These are phyloP conservation scores for Suillus alpinus DNA, from an alignment of 768 basidiomycete species.

Conservation along the genomic window DNA sequence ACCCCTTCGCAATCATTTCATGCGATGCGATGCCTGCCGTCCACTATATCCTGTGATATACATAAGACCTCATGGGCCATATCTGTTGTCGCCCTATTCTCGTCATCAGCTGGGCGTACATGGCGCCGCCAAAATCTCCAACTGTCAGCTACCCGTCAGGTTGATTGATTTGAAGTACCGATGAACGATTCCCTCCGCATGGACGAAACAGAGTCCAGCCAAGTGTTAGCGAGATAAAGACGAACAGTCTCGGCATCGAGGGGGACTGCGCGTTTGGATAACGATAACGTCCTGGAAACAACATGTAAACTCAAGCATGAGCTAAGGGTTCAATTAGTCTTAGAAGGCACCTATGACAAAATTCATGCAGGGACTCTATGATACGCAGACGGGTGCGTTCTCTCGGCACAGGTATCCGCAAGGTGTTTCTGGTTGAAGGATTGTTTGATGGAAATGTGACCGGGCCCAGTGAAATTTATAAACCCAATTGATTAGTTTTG, in stretches of 20 bases:
- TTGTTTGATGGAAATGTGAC: constrained; percentile 1
- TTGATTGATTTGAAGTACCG: constrained; percentile 55
- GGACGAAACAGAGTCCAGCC: constrained; percentile 34
- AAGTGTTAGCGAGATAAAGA: constrained; percentile 43
- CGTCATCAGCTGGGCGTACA: constrained; percentile 21
- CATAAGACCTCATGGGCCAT: constrained; percentile 46
- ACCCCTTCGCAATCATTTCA: constrained; percentile 46
- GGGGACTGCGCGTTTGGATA: constrained; percentile 28
- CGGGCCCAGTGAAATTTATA: constrained; percentile 6
- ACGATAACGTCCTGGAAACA: constrained; percentile 39
- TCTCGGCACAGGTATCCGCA: constrained; percentile 39
- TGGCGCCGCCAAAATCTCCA: constrained; percentile 52
- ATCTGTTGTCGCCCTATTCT: too few species aligned
- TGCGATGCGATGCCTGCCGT: constrained; percentile 46
- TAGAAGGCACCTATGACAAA: constrained; percentile 44
- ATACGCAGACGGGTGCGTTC: constrained; percentile 40
- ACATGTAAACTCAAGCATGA: constrained; percentile 48
- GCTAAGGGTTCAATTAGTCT: constrained; percentile 48
- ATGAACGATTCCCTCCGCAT: constrained; percentile 41
- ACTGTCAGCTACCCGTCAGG: constrained; percentile 52
- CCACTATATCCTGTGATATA: constrained; percentile 34
- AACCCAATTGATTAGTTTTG: constrained; percentile 31
- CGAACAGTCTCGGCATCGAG: constrained; percentile 30
- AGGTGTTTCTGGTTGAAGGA: constrained; percentile 19
- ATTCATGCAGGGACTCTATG: constrained; percentile 53